These are phyloP conservation scores for Clarireedia homoeocarpa DNA, from an alignment of 2,329 filamentous ascomycete species.

Conservation along the genomic window DNA sequence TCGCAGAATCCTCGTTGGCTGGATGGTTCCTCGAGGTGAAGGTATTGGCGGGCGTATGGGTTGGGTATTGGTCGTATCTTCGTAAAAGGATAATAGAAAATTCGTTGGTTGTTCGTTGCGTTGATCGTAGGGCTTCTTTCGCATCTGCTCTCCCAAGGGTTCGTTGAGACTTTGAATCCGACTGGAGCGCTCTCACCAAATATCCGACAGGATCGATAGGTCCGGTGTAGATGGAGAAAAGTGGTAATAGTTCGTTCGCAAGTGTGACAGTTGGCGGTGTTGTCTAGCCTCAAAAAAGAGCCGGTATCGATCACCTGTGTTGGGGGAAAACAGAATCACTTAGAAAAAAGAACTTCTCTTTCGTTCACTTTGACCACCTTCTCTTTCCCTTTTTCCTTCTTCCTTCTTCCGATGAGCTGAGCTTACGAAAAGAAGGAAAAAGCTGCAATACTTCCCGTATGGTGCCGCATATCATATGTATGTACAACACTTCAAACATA, in stretches of 20 bases:
- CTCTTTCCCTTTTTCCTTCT: neutral
- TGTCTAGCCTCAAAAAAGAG: neutral
- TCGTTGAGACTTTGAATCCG: neutral
- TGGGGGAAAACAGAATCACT: too few relatives aligned
- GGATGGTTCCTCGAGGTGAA: too few relatives aligned
- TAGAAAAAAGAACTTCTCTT: too few relatives aligned
- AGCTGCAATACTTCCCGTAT: neutral
- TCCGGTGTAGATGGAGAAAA: too few relatives aligned
- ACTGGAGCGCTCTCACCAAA: neutral
- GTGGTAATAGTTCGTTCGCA: too few relatives aligned
- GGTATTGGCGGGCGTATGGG: too few relatives aligned
- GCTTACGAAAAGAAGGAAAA: neutral
- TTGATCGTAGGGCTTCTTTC: too few relatives aligned
- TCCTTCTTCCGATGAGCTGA: neutral
- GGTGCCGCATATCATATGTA: neutral
- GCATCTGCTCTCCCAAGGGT: too few relatives aligned
- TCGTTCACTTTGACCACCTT: neutral
- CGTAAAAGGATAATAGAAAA: neutral
- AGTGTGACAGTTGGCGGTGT: neutral
- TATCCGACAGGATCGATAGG: neutral
- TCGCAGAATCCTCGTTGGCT: too few relatives aligned
- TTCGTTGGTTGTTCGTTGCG: neutral
- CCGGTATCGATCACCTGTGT: neutral
- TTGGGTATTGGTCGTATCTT: too few relatives aligned
- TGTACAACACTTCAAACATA: constrained; percentile 4